These are phyloP conservation scores for Gossypium trilobum DNA, from an alignment of 441 rosid species.

Conservation along the genomic window DNA sequence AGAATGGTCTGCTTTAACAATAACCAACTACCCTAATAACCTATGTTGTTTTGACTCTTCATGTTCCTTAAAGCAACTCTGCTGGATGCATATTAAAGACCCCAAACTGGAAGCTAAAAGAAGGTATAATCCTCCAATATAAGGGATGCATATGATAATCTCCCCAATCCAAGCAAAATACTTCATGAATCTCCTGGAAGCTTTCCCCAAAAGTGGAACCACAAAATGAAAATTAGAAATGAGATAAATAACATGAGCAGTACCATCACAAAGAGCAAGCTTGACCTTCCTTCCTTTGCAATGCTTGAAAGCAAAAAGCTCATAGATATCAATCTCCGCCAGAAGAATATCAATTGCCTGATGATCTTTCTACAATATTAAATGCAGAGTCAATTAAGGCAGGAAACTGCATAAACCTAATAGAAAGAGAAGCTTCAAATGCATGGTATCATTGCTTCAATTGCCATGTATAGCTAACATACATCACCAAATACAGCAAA, in stretches of 20 bases:
- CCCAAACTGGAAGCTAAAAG: not conserved
- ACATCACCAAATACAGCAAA: constrained; percentile 97
- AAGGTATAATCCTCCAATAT: constrained; percentile 1
- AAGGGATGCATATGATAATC: not conserved
- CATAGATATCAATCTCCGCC: constrained; percentile 96
- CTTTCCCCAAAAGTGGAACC: not conserved
- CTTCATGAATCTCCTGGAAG: not conserved
- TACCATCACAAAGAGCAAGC: constrained; percentile 98
- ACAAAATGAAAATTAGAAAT: constrained; percentile 7
- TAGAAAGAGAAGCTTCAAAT: not conserved
- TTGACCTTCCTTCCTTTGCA: constrained; percentile 91
- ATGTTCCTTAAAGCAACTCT: not conserved
- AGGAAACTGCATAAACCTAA: not conserved
- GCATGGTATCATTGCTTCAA: not conserved
- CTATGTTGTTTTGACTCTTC: constrained; percentile 1
- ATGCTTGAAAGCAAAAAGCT: constrained; percentile 97
- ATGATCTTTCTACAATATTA: constrained; percentile 69
- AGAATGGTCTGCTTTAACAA: not conserved
- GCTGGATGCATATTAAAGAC: not conserved
- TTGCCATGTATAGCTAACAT: constrained; percentile 21
- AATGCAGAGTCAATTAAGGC: constrained; percentile 17
- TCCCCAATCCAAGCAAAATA: not conserved
- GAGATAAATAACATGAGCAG: constrained; percentile 2
- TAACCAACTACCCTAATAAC: not conserved
- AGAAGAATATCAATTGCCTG: constrained; percentile 97